Evolutionary conservation across 768 basidiomycete species (phyloP).

Genomic region (Trametopsis cervina): DNA sequence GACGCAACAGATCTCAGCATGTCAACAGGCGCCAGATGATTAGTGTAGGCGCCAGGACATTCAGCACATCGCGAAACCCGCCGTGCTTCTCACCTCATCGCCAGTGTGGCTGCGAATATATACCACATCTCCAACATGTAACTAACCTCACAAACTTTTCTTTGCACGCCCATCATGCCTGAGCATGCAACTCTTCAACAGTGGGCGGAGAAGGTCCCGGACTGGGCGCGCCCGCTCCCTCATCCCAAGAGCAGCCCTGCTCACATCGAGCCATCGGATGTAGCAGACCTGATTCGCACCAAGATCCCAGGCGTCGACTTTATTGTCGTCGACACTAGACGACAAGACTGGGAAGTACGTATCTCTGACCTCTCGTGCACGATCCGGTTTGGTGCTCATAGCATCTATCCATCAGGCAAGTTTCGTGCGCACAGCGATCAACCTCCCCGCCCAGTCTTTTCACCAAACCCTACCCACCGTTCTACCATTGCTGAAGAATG

Average conservation of each 20-base stretch:
- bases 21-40: too few relatives aligned
- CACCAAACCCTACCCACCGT: constrained; percentile 28
- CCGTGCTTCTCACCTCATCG: too few relatives aligned
- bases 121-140: too few relatives aligned
- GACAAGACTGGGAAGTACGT: constrained; percentile 32
- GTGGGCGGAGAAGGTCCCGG: constrained; percentile 7
- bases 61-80: too few relatives aligned
- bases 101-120: too few relatives aligned
- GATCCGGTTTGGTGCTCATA: not conserved
- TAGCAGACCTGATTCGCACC: constrained; percentile 19
- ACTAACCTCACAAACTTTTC: too few relatives aligned
- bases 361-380: not conserved
- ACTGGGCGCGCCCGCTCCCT: constrained; percentile 16
- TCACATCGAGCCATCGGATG: constrained; percentile 16
- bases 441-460: constrained; percentile 39
- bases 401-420: constrained; percentile 10
- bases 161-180: too few relatives aligned
- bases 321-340: constrained; percentile 31
- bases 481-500: constrained; percentile 22
- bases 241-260: constrained; percentile 13
- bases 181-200: not conserved
- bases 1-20: too few relatives aligned
- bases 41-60: too few relatives aligned
- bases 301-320: constrained; percentile 19
- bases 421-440: constrained; percentile 30